phyloP scores from a whole-genome alignment of 805 yeast species.

The Metschnikowia orientalis region DNA sequence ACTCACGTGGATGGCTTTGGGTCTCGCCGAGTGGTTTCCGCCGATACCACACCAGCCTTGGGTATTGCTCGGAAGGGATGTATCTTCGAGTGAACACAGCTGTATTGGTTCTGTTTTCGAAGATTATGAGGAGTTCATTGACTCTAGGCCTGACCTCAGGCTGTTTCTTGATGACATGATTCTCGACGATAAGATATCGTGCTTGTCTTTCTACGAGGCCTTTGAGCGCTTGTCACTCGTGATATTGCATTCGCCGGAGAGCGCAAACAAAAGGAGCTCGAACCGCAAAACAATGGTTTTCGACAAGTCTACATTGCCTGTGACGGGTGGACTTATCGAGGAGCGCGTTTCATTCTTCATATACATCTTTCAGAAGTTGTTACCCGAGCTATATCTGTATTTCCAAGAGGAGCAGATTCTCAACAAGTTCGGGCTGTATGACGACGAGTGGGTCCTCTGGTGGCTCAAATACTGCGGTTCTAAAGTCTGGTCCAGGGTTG shows the following conservation, averaged over 20 bases:
- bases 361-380: constrained; percentile 51
- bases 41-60: constrained; percentile 51
- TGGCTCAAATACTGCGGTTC: constrained; percentile 92
- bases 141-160: constrained; percentile 25
- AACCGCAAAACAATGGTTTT: constrained; percentile 16
- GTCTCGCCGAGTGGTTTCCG: constrained; percentile 86
- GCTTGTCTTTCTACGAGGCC: constrained; percentile 58
- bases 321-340: constrained; percentile 60
- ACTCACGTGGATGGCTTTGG: constrained; percentile 82
- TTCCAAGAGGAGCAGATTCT: constrained; percentile 77
- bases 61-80: constrained; percentile 54
- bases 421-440: constrained; percentile 50
- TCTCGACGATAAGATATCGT: constrained; percentile 25
- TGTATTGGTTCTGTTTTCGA: constrained; percentile 31
- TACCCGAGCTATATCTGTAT: constrained; percentile 74
- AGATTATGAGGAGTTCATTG: constrained; percentile 38
- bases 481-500: constrained; percentile 74
- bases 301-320: constrained; percentile 39
- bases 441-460: constrained; percentile 90
- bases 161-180: constrained; percentile 21
- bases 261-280: constrained; percentile 20
- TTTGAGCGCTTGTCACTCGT: constrained; percentile 76
- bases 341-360: constrained; percentile 68
- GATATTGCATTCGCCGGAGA: constrained; percentile 67
- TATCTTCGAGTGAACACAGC: constrained; percentile 24